phyloP scores from a whole-genome alignment of 2,329 filamentous ascomycete genomes.

The Colletotrichum euphorbiae region DNA sequence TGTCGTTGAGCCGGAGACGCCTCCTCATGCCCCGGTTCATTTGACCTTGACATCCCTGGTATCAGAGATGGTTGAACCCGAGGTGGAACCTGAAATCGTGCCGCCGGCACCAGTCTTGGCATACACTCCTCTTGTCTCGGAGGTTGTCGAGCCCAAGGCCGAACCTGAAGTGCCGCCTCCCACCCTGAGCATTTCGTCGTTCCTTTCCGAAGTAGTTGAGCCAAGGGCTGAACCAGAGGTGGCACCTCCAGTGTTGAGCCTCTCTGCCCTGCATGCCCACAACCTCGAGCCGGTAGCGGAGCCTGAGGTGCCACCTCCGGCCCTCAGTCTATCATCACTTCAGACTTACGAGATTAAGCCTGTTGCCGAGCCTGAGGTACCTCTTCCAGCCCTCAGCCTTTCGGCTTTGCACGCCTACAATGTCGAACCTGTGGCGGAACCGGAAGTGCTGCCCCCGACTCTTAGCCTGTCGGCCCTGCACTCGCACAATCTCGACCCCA shows the following conservation, averaged over 20 bases:
- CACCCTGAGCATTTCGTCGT: constrained; percentile 51
- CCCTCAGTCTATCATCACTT: constrained; percentile 47
- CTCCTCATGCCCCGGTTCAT: constrained; percentile 47
- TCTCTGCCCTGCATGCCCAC: constrained; percentile 37
- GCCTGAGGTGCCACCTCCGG: constrained; percentile 44
- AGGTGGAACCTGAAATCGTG: constrained; percentile 45
- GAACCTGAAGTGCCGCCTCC: constrained; percentile 44
- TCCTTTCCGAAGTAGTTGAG: constrained; percentile 51
- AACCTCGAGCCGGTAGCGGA: constrained; percentile 41
- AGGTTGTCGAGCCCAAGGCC: constrained; percentile 54
- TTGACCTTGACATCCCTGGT: constrained; percentile 50
- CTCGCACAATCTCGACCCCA: constrained; percentile 44
- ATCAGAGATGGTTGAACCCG: constrained; percentile 49
- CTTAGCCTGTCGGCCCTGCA: constrained; percentile 52
- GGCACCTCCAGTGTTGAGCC: constrained; percentile 37
- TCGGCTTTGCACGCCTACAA: constrained; percentile 44
- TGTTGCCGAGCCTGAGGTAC: constrained; percentile 42
- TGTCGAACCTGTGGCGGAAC: constrained; percentile 44
- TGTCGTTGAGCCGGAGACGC: constrained; percentile 49
- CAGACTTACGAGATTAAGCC: constrained; percentile 47
- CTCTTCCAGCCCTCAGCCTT: constrained; percentile 41
- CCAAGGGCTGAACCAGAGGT: constrained; percentile 49
- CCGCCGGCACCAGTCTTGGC: constrained; percentile 45
- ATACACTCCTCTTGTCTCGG: constrained; percentile 55
- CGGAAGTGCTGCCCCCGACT: constrained; percentile 40